A percentile compares a stretch with the other conserved stretches of the same genome.
These are phyloP conservation scores for Olyra latifolia DNA, from an alignment of 176 grass and related monocot genomes.

Conservation along the genomic window DNA sequence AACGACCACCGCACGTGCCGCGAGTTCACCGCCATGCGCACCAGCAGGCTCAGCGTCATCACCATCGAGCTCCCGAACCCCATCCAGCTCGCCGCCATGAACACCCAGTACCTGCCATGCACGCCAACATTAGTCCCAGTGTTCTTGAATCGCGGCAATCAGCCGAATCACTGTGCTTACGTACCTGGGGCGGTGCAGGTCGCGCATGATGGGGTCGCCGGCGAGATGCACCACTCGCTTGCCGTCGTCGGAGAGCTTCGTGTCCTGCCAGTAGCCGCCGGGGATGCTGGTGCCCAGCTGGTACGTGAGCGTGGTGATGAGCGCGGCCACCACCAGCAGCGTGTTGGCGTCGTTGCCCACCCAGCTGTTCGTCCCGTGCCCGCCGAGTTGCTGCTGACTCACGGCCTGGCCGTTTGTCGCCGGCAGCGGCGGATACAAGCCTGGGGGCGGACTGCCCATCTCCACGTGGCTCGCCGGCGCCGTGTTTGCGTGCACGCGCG, in stretches of 20 bases:
- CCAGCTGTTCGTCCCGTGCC: constrained; percentile 20
- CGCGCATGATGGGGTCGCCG: constrained; percentile 49
- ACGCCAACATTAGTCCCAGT: too few relatives aligned
- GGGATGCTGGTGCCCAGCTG: constrained; percentile 50
- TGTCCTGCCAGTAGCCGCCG: constrained; percentile 58
- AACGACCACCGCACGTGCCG: constrained; percentile 52
- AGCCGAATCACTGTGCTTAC: too few relatives aligned
- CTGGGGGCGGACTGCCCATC: not conserved
- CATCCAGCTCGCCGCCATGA: constrained; percentile 51
- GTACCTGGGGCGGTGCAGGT: not conserved
- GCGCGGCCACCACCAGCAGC: constrained; percentile 55
- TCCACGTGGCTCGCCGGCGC: not conserved
- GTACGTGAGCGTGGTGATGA: constrained; percentile 65
- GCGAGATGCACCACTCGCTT: not conserved
- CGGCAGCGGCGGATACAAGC: not conserved
- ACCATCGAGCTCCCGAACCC: constrained; percentile 56
- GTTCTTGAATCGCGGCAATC: too few relatives aligned
- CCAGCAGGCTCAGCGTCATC: constrained; percentile 57
- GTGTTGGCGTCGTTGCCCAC: constrained; percentile 47
- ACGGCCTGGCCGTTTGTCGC: not conserved
- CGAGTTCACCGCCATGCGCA: constrained; percentile 35
- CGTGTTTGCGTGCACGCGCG: constrained; percentile 2
- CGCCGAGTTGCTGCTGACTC: constrained; percentile 21
- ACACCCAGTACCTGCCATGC: constrained; percentile 36
- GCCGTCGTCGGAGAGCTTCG: not conserved